Conservation (phyloP, 2,329 filamentous ascomycete genomes). For the Thelonectria discophora region DNA sequence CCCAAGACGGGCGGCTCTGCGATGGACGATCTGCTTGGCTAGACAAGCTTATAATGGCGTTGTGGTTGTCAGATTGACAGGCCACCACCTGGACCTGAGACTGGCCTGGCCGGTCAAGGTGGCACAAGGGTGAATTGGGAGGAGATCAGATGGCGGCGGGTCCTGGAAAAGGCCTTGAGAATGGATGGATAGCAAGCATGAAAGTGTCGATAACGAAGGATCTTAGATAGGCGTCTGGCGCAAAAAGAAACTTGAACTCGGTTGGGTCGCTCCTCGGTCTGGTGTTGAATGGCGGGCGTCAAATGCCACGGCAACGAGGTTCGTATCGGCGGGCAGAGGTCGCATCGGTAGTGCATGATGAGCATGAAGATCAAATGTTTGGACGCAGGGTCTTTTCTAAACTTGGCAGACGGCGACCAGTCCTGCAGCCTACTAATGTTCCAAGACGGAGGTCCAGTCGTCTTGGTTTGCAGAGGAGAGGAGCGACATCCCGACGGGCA, state of each 20-base stretch:
- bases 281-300: conserved; percentile 3
- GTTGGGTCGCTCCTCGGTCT: conserved; percentile 36
- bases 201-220: conserved; percentile 47
- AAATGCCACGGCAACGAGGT: neutral
- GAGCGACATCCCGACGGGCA: neutral
- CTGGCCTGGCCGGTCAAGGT: conserved; percentile 9
- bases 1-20: conserved; percentile 49
- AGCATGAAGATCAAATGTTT: neutral
- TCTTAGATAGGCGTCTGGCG: conserved; percentile 55
- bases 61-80: conserved; percentile 17
- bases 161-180: conserved; percentile 24
- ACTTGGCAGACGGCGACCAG: conserved; percentile 6
- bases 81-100: conserved; percentile 31
- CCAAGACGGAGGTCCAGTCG: too few relatives aligned
- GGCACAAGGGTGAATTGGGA: conserved; percentile 5
- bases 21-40: conserved; percentile 60
- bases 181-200: conserved; percentile 40
- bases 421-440: neutral
- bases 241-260: conserved; percentile 53
- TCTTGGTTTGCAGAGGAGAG: neutral
- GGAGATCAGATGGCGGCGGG: conserved; percentile 8
- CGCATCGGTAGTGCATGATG: neutral
- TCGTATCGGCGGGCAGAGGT: neutral
- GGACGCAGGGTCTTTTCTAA: conserved; percentile 1
- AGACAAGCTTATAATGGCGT: conserved; percentile 25